Evolutionary conservation across 2,329 filamentous ascomycete genomes (phyloP), one percentile per base, ranked within the genome.

Genomic region (Penicillium sp.): DNA sequence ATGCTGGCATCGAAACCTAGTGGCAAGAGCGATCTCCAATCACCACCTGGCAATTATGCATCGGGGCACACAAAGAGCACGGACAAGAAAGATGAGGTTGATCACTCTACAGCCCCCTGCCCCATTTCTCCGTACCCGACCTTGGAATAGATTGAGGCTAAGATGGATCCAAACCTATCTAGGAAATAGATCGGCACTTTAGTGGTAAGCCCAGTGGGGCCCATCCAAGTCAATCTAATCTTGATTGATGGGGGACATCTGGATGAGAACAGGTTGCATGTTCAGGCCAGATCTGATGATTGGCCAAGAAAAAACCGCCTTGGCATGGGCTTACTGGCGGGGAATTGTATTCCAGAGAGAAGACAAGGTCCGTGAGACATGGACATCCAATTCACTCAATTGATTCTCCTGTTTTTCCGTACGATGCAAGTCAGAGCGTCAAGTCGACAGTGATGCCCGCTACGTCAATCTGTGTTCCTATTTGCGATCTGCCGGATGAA

Each of bases 161-260:
- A 44, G 10, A 50, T 32, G 31, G 12, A 13, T 7, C 48, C 5
- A 34, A 35, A 0, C 38, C 38, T 16, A 27, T 23, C 12, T 10
- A 2, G 48, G 48, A 50, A 44, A 16, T 34, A 8, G 48, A 50
- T 50, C 29, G 15, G 1, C 46, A 8, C 7, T 16, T 2, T 18
- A 27, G 31, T 35, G 38, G 29, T 6, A 10, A 13, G 0, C 48
- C 12, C 12, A 3, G 48, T 50, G 48, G 48, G 16, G 29, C 29
- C 4, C 23, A 5, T 34, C 48, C 29, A 50, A 13, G 38, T 27
- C 39, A 50, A 50, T 50, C 38, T 50, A 35, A 44, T 44, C 48
- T 50, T 44, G 29, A 50, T 50, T 44, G 21, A 50, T 16, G 8
- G 18, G 35, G 25, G 6, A 32, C 23, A 42, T 44, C 48, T 50